These are phyloP conservation scores for Yarrowia yakushimensis DNA, from an alignment of 805 yeast genomes.

Conservation along the genomic window DNA sequence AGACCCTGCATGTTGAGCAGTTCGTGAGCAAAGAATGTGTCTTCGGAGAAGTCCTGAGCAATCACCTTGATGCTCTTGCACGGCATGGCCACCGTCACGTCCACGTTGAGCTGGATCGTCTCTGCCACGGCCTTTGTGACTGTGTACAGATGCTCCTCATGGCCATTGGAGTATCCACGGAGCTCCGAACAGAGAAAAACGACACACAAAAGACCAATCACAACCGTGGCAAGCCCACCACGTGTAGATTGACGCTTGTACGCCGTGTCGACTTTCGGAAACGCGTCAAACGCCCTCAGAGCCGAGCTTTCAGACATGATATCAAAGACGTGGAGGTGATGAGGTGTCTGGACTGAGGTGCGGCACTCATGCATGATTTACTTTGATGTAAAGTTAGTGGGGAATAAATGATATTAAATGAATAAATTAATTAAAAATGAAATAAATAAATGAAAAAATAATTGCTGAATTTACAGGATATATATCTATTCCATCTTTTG, in stretches of 20 bases:
- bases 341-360: neutral
- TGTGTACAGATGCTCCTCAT: slow-evolving; percentile 67
- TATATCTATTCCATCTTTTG: too few relatives aligned
- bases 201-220: slow-evolving; percentile 58
- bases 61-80: slow-evolving; percentile 73
- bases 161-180: slow-evolving; percentile 82
- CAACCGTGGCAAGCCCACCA: slow-evolving; percentile 70
- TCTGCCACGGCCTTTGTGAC: slow-evolving; percentile 63
- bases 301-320: slow-evolving; percentile 15
- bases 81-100: slow-evolving; percentile 77
- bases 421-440: too few relatives aligned
- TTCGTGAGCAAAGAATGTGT: slow-evolving; percentile 74
- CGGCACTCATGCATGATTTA: neutral
- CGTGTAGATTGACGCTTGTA: slow-evolving; percentile 70
- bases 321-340: neutral
- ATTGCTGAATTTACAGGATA: too few relatives aligned
- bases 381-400: neutral
- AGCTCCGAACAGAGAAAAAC: slow-evolving; percentile 79
- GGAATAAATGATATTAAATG: too few relatives aligned
- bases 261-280: slow-evolving; percentile 66
- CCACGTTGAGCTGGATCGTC: slow-evolving; percentile 68
- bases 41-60: slow-evolving; percentile 73
- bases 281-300: slow-evolving; percentile 57
- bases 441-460: too few relatives aligned
- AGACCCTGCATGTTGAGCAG: slow-evolving; percentile 67